phyloP scores from a whole-genome alignment of 306 rosid species.

The Fragaria ananassa region DNA sequence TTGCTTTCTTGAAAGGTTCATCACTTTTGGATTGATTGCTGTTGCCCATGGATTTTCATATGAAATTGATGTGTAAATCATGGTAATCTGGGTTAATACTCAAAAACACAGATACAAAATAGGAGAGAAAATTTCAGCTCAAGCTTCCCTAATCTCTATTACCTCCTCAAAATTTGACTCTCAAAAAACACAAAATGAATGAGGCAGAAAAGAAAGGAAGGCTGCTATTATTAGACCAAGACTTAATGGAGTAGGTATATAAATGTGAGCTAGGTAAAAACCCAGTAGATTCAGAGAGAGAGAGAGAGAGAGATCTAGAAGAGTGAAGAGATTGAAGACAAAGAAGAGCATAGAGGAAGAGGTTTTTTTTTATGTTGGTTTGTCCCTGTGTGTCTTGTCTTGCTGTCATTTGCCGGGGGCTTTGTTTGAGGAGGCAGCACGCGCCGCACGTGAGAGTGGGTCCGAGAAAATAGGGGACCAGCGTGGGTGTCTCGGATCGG shows the following conservation, averaged over 20 bases:
- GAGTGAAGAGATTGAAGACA: conserved; percentile 21
- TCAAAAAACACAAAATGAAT: not conserved
- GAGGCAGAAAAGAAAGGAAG: not conserved
- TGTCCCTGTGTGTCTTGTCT: not conserved
- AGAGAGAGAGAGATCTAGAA: conserved; percentile 52
- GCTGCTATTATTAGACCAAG: too few relatives aligned
- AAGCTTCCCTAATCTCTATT: not conserved
- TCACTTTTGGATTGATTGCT: conserved; percentile 16
- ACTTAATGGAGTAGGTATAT: not conserved
- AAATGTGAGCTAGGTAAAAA: not conserved
- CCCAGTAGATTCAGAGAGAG: not conserved
- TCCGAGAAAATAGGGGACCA: not conserved
- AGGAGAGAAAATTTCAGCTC: not conserved
- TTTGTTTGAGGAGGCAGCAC: not conserved
- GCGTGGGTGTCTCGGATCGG: not conserved
- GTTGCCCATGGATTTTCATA: conserved; percentile 25
- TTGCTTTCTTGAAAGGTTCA: conserved; percentile 12
- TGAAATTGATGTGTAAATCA: conserved; percentile 44
- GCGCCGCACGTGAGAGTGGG: not conserved
- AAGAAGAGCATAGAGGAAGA: conserved; percentile 22
- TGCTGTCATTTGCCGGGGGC: not conserved
- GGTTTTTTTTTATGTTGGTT: not conserved
- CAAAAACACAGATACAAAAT: not conserved
- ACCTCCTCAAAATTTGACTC: not conserved
- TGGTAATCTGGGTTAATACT: conserved; percentile 16